phyloP scores from a whole-genome alignment of 805 yeast species.

The Debaryomyces tyrocola region DNA sequence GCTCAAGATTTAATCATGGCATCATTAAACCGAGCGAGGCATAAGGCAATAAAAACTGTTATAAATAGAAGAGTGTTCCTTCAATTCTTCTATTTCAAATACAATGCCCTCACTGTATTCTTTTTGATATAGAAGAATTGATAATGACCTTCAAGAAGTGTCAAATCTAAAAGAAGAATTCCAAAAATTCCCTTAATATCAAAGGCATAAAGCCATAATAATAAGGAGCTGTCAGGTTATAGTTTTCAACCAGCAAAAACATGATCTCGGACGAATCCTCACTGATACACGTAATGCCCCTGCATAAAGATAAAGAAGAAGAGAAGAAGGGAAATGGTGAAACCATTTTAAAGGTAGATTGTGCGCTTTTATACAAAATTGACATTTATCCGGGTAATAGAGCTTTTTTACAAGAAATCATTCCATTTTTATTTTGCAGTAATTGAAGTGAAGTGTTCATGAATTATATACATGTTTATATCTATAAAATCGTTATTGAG shows the following conservation, averaged over 20 bases:
- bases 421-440: not conserved
- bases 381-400: constrained; percentile 5
- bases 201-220: constrained; percentile 46
- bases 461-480: not conserved
- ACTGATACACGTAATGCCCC: constrained; percentile 99
- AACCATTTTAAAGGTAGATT: constrained; percentile 2
- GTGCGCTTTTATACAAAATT: constrained; percentile 12
- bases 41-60: constrained; percentile 31
- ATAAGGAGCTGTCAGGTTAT: constrained; percentile 87
- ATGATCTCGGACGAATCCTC: constrained; percentile 99
- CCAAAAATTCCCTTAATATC: constrained; percentile 77
- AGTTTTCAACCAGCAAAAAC: constrained; percentile 99
- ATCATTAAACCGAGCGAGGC: constrained; percentile 47
- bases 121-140: constrained; percentile 16
- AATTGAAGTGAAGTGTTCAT: not conserved
- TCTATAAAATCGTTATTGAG: not conserved
- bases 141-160: constrained; percentile 34
- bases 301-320: constrained; percentile 86
- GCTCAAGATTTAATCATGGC: constrained; percentile 42
- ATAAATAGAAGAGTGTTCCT: not conserved
- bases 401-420: not conserved
- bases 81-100: constrained; percentile 3
- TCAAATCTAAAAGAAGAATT: constrained; percentile 19
- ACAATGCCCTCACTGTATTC: constrained; percentile 22
- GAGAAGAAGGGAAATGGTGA: constrained; percentile 4